These are phyloP conservation scores for Solanum bukasovii DNA, from an alignment of 257 asterid genomes.

Conservation along the genomic window DNA sequence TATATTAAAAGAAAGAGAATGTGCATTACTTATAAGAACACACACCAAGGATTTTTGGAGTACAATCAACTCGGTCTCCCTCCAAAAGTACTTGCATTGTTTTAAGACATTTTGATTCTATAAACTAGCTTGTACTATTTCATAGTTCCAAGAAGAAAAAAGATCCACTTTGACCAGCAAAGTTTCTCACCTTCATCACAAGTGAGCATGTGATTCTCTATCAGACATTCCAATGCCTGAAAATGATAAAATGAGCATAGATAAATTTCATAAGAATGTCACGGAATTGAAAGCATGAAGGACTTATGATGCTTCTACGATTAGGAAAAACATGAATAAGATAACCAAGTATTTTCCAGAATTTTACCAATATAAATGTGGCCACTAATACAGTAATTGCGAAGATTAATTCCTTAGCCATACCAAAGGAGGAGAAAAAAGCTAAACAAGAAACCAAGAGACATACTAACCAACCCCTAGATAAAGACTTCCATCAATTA, in stretches of 20 bases:
- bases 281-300: neutral
- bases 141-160: neutral
- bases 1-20: neutral
- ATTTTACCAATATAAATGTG: neutral
- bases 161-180: neutral
- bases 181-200: constrained; percentile 69
- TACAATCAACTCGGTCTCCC: neutral
- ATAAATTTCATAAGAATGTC: neutral
- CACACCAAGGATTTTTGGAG: neutral
- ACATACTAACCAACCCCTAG: neutral
- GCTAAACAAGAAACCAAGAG: neutral
- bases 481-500: neutral
- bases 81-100: neutral
- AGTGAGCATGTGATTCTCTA: constrained; percentile 94
- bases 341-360: neutral
- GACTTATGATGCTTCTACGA: neutral
- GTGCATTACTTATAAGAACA: neutral
- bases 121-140: neutral
- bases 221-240: constrained; percentile 93
- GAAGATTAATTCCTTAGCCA: neutral
- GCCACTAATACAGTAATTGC: neutral
- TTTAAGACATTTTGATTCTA: neutral
- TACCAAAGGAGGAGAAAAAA: neutral
- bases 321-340: neutral
- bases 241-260: constrained; percentile 8